Percentiles rank a stretch among this genome's conserved stretches.
Evolutionary conservation across 2,329 filamentous ascomycete species (phyloP).

Genomic region (Stromatinia cepivora): DNA sequence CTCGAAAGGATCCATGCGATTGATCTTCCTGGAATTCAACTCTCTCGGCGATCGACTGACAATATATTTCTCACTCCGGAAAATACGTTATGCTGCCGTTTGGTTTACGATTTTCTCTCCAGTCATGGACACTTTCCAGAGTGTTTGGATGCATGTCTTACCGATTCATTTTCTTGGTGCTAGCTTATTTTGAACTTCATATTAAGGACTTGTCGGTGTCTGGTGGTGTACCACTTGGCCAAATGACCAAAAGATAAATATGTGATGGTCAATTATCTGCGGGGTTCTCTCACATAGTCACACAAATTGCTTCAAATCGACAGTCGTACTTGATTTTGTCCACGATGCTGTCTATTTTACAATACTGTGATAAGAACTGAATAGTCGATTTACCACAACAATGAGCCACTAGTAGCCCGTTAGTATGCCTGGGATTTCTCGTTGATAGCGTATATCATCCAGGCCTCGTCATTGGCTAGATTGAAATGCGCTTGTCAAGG

Average conservation of each 20-base stretch:
- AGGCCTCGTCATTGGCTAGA: not conserved
- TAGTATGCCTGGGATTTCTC: too few relatives aligned
- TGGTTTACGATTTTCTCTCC: not conserved
- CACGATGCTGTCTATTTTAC: not conserved
- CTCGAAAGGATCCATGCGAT: not conserved
- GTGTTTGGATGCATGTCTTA: not conserved
- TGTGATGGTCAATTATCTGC: not conserved
- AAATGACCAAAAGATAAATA: not conserved
- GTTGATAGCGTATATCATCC: not conserved
- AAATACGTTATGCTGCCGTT: not conserved
- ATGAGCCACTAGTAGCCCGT: not conserved
- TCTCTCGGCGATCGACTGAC: not conserved
- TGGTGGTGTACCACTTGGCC: not conserved
- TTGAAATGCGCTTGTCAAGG: not conserved
- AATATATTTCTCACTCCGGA: not conserved
- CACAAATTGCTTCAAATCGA: not conserved
- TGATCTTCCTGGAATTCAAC: not conserved
- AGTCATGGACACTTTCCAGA: not conserved
- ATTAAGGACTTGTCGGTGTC: not conserved
- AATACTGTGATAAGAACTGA: too few relatives aligned
- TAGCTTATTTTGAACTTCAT: not conserved
- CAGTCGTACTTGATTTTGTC: not conserved
- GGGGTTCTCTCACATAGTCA: not conserved
- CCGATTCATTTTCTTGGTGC: not conserved
- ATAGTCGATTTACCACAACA: not conserved